These are phyloP conservation scores for Coniella lustricola DNA, from an alignment of 2,329 filamentous ascomycete species.

Conservation along the genomic window DNA sequence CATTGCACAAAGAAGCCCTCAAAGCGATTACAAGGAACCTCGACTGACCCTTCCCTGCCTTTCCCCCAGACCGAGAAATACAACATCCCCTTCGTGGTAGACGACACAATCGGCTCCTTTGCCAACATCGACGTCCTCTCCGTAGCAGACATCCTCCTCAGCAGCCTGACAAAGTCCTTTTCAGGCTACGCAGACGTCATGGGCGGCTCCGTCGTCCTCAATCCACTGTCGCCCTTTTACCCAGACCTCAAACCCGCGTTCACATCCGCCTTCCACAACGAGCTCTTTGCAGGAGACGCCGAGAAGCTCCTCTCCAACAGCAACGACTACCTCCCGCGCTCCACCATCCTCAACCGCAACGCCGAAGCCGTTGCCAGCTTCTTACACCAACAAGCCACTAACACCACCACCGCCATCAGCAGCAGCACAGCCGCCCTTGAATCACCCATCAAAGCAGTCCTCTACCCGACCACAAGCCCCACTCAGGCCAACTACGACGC, in stretches of 20 bases:
- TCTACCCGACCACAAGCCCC: conserved; percentile 35
- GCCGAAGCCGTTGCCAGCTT: conserved; percentile 41
- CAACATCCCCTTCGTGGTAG: conserved; percentile 37
- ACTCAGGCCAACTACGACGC: conserved; percentile 30
- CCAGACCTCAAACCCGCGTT: conserved; percentile 27
- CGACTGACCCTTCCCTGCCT: not conserved
- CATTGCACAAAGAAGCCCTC: too few species aligned
- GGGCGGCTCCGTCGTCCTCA: conserved; percentile 43
- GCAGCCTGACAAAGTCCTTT: conserved; percentile 52
- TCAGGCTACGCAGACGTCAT: conserved; percentile 49
- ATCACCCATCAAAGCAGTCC: conserved; percentile 35
- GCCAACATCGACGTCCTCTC: conserved; percentile 44
- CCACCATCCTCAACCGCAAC: conserved; percentile 47
- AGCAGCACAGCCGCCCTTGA: conserved; percentile 19
- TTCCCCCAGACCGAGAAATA: conserved; percentile 31
- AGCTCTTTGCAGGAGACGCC: conserved; percentile 42
- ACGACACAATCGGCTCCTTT: conserved; percentile 43
- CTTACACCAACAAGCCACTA: conserved; percentile 27
- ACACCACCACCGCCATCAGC: too few species aligned
- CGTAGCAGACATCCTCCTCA: conserved; percentile 42
- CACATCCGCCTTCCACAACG: conserved; percentile 30
- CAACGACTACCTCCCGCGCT: conserved; percentile 44
- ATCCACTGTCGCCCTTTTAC: conserved; percentile 38
- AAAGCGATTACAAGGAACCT: conserved; percentile 5
- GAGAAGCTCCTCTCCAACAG: conserved; percentile 42